Evolutionary conservation across 108 stramenopile species (phyloP).

Genomic region (Skeletonema menzelii): DNA sequence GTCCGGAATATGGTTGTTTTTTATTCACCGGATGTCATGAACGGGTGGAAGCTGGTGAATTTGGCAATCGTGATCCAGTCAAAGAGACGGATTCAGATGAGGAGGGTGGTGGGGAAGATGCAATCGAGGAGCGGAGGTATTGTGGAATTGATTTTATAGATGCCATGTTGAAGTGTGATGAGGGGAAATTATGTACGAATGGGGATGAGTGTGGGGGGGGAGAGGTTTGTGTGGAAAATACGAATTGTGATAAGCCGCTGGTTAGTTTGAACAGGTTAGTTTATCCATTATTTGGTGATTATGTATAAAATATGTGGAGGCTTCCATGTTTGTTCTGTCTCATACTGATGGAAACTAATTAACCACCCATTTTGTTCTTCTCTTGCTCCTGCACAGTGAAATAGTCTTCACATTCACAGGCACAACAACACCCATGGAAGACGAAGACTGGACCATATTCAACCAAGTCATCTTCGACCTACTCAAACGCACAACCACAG

Average conservation of each 20-base stretch:
- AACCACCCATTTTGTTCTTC: too few relatives aligned
- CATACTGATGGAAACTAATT: too few relatives aligned
- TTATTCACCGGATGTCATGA: constrained; percentile 1
- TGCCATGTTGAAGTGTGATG: neutral
- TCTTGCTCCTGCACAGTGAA: neutral
- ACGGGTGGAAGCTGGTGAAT: neutral
- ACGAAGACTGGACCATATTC: neutral
- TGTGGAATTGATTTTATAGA: neutral
- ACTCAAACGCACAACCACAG: neutral
- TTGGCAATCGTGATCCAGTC: neutral
- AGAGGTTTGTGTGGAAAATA: neutral
- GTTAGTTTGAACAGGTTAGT: neutral
- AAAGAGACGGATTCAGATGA: neutral
- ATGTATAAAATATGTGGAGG: too few relatives aligned
- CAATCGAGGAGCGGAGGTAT: neutral
- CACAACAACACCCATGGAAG: neutral
- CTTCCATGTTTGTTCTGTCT: neutral
- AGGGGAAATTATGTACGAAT: neutral
- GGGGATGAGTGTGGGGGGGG: neutral
- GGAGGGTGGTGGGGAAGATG: neutral
- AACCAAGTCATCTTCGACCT: neutral
- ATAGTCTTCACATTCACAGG: neutral
- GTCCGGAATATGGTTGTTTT: neutral
- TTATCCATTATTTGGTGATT: too few relatives aligned
- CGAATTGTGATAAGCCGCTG: neutral